A percentile compares a stretch with the other conserved stretches of the same genome.
phyloP scores from a whole-genome alignment of 495 filamentous ascomycete genomes.

The Aspergillus heteromorphus region DNA sequence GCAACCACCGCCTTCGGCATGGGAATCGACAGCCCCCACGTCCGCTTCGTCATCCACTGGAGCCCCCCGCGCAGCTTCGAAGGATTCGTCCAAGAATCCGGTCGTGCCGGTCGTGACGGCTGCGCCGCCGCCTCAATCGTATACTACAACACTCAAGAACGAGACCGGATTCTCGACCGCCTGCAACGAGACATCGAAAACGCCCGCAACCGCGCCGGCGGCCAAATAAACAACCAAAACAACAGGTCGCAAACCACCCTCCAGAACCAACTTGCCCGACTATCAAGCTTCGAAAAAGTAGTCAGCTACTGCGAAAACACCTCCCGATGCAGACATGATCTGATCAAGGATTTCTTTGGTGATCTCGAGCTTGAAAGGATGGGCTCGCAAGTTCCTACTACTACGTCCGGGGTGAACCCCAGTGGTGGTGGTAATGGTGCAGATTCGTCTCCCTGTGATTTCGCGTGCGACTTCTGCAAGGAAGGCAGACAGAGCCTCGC shows the following conservation, averaged over 20 bases:
- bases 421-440: not conserved
- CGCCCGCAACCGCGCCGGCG: slow-evolving; percentile 29
- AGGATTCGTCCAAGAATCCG: slow-evolving; percentile 93
- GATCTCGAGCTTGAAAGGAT: slow-evolving; percentile 48
- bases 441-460: slow-evolving; percentile 56
- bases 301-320: slow-evolving; percentile 78
- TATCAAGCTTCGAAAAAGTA: slow-evolving; percentile 51
- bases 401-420: slow-evolving; percentile 8
- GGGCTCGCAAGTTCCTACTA: slow-evolving; percentile 32
- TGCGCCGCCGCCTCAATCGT: slow-evolving; percentile 80
- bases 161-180: slow-evolving; percentile 63
- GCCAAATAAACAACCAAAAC: slow-evolving; percentile 12
- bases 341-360: slow-evolving; percentile 78
- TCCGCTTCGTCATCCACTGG: slow-evolving; percentile 93
- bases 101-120: slow-evolving; percentile 83
- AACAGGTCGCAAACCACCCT: slow-evolving; percentile 18
- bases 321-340: slow-evolving; percentile 63
- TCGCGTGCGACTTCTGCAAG: slow-evolving; percentile 89
- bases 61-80: slow-evolving; percentile 87
- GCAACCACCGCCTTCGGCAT: slow-evolving; percentile 96
- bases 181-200: slow-evolving; percentile 34
- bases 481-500: slow-evolving; percentile 56
- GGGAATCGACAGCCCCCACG: slow-evolving; percentile 94
- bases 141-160: slow-evolving; percentile 81
- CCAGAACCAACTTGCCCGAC: slow-evolving; percentile 35